Evolutionary conservation across 179 eudicot genomes (phyloP).

Genomic region (Patellifolia procumbens): DNA sequence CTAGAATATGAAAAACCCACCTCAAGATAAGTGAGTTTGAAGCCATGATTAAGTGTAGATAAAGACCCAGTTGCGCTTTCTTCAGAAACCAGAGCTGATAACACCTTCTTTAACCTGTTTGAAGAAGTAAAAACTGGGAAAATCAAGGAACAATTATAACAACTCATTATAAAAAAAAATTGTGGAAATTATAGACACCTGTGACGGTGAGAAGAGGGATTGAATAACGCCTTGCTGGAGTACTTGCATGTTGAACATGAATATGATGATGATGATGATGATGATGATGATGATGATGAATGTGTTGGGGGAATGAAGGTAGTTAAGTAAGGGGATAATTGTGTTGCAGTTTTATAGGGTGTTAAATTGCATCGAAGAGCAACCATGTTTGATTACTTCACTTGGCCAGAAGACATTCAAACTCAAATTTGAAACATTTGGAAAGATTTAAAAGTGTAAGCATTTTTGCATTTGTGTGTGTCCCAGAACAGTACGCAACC

Average conservation of each 20-base stretch:
- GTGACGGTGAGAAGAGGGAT: slow-evolving; percentile 33
- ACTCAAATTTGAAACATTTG: no score
- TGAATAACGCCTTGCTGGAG: slow-evolving; percentile 16
- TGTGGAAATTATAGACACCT: slow-evolving; percentile 16
- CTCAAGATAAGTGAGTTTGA: slow-evolving; percentile 90
- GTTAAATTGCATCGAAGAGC: slow-evolving; percentile 23
- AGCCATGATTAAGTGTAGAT: slow-evolving; percentile 29
- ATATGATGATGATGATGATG: slow-evolving; percentile 15
- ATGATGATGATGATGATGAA: not conserved
- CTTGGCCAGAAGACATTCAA: not conserved
- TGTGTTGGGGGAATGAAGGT: slow-evolving; percentile 2
- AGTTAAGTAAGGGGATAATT: not conserved
- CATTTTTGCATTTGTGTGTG: no score
- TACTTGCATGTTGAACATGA: slow-evolving; percentile 20
- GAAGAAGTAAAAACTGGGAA: not conserved
- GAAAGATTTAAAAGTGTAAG: no score
- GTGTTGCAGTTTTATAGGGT: slow-evolving; percentile 7
- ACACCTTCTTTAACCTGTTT: slow-evolving; percentile 41
- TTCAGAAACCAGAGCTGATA: slow-evolving; percentile 62
- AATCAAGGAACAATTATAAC: not conserved
- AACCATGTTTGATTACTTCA: slow-evolving; percentile 16
- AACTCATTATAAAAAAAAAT: not conserved
- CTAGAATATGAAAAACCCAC: slow-evolving; percentile 35
- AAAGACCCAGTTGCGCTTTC: slow-evolving; percentile 48
- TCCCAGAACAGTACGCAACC: no score